phyloP scores from a whole-genome alignment of 495 filamentous ascomycete genomes.

The Xylaria grammica region DNA sequence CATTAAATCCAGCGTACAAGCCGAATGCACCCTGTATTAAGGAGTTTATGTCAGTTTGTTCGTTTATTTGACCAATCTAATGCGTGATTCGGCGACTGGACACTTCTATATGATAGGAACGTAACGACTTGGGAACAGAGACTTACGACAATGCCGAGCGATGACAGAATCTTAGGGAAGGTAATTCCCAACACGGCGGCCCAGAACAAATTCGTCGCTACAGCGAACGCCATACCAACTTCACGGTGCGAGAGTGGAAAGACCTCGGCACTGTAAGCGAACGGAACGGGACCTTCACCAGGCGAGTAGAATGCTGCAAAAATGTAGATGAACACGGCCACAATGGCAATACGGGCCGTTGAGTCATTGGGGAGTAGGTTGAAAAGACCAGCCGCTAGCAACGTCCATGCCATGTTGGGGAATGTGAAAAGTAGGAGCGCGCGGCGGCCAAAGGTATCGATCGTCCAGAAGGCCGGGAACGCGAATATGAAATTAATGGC shows the following conservation, averaged over 20 bases:
- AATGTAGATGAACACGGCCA: conserved; percentile 70
- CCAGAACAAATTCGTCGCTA: conserved; percentile 75
- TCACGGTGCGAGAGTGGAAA: conserved; percentile 79
- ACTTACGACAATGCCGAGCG: conserved; percentile 51
- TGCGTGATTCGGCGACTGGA: not conserved
- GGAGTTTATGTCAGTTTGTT: not conserved
- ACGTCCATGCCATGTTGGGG: conserved; percentile 63
- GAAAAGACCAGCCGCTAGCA: conserved; percentile 64
- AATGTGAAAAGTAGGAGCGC: conserved; percentile 69
- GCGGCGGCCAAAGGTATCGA: conserved; percentile 68
- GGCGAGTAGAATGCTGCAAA: conserved; percentile 73
- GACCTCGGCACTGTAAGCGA: conserved; percentile 78
- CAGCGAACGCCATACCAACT: conserved; percentile 77
- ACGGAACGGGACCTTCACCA: conserved; percentile 74
- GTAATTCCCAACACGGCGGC: conserved; percentile 74
- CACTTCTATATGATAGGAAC: not conserved
- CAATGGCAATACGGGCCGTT: conserved; percentile 54
- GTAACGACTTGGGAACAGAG: conserved; percentile 34
- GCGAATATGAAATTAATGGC: conserved; percentile 65
- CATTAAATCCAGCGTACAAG: conserved; percentile 71
- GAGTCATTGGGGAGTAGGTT: conserved; percentile 55
- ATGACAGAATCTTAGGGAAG: conserved; percentile 67
- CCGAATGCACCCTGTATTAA: conserved; percentile 48
- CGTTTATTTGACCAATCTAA: conserved; percentile 24
- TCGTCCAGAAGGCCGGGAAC: conserved; percentile 71